phyloP scores from a whole-genome alignment of 345 rosid genomes.

The Erucastrum elatum region DNA sequence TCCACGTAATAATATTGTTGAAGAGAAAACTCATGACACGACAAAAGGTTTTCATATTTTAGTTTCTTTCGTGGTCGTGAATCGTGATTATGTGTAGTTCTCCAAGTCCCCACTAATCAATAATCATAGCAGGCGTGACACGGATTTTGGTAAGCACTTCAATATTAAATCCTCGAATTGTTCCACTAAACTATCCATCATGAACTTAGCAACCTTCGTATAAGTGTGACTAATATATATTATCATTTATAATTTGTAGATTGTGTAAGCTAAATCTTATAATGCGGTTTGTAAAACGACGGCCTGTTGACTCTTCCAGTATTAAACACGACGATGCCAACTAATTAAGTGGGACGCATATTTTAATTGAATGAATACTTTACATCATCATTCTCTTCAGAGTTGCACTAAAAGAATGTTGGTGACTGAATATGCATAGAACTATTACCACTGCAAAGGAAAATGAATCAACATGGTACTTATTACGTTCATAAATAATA shows the following conservation, averaged over 20 bases:
- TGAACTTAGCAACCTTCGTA: constrained; percentile 3
- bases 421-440: not conserved
- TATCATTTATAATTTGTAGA: not conserved
- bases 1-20: constrained; percentile 8
- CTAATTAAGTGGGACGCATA: not conserved
- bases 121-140: constrained; percentile 35
- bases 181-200: constrained; percentile 18
- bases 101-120: constrained; percentile 28
- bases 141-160: constrained; percentile 10
- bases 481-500: not conserved
- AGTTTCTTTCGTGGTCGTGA: constrained; percentile 18
- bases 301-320: not conserved
- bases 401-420: not conserved
- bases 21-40: not conserved
- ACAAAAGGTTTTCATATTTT: constrained; percentile 3
- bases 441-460: not conserved
- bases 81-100: constrained; percentile 32
- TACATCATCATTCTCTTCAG: not conserved
- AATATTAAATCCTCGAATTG: not conserved
- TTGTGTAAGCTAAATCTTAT: not conserved
- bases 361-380: not conserved
- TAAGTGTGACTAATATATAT: not conserved
- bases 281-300: constrained; percentile 4
- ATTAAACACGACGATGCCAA: not conserved
- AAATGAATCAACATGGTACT: not conserved